Evolutionary conservation across 495 filamentous ascomycete species (phyloP).

Genomic region (Penicillium macrosclerotiorum): DNA sequence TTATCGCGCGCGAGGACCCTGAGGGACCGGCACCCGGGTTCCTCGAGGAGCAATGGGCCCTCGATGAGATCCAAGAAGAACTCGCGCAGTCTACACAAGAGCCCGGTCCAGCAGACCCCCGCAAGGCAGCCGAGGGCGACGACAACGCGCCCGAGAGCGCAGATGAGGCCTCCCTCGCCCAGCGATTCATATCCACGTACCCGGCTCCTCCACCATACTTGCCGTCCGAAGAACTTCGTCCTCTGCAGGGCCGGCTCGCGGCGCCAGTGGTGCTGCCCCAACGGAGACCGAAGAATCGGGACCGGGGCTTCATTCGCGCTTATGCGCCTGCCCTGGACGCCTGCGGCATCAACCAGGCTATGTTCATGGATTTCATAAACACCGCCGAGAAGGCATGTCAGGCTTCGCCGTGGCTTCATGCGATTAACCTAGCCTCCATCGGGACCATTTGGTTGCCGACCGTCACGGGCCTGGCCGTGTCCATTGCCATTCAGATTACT

Average conservation of each 20-base stretch:
- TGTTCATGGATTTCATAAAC: slow-evolving; percentile 54
- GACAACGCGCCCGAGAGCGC: background rate
- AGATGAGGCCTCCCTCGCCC: slow-evolving; percentile 9
- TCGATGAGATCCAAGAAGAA: slow-evolving; percentile 49
- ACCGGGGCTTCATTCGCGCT: slow-evolving; percentile 33
- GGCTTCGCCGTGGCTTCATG: slow-evolving; percentile 35
- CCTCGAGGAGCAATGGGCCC: slow-evolving; percentile 47
- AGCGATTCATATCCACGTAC: slow-evolving; percentile 20
- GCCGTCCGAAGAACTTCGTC: slow-evolving; percentile 9
- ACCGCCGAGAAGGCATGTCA: slow-evolving; percentile 43
- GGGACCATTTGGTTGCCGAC: slow-evolving; percentile 38
- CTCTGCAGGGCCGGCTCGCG: slow-evolving; percentile 32
- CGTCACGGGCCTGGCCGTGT: slow-evolving; percentile 44
- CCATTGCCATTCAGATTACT: slow-evolving; percentile 37
- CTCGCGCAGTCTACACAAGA: slow-evolving; percentile 1
- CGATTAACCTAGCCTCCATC: slow-evolving; percentile 44
- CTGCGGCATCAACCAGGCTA: slow-evolving; percentile 48
- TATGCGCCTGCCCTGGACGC: slow-evolving; percentile 53
- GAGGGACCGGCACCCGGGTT: slow-evolving; percentile 8
- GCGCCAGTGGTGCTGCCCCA: slow-evolving; percentile 36
- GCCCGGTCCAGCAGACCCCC: too few relatives aligned
- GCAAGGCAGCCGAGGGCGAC: too few relatives aligned
- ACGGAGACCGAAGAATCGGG: slow-evolving; percentile 28
- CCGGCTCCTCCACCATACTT: slow-evolving; percentile 13
- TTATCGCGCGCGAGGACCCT: too few relatives aligned